phyloP scores from a whole-genome alignment of 2,329 filamentous ascomycete genomes.

The Alternaria novae-zelandiae region DNA sequence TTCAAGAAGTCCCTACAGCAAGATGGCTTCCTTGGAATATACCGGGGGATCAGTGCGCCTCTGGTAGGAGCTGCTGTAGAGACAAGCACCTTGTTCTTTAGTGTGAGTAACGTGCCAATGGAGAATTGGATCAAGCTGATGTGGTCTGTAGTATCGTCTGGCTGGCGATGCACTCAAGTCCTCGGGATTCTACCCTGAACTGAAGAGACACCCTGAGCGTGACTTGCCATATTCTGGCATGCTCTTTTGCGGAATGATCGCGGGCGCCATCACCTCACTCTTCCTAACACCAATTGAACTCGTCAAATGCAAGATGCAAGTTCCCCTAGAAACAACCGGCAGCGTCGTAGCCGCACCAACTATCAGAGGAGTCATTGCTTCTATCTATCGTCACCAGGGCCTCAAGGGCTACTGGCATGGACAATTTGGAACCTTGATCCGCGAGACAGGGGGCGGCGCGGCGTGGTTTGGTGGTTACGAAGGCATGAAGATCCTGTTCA shows the following conservation, averaged over 20 bases:
- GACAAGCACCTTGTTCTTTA: conserved; percentile 91
- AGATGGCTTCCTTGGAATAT: conserved; percentile 82
- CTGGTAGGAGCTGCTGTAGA: conserved; percentile 90
- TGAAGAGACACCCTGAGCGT: conserved; percentile 49
- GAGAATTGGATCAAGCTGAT: conserved; percentile 24
- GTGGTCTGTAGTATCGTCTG: conserved; percentile 51
- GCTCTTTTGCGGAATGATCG: conserved; percentile 80
- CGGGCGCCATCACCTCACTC: conserved; percentile 87
- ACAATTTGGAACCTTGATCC: conserved; percentile 89
- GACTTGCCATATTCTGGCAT: conserved; percentile 77
- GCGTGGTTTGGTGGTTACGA: conserved; percentile 80
- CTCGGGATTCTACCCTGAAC: conserved; percentile 60
- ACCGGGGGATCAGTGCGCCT: conserved; percentile 91
- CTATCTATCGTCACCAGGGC: conserved; percentile 83
- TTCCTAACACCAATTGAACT: conserved; percentile 94
- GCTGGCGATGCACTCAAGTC: conserved; percentile 68
- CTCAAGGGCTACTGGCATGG: conserved; percentile 92
- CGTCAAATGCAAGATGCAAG: conserved; percentile 98
- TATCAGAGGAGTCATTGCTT: conserved; percentile 73
- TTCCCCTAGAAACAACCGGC: conserved; percentile 58
- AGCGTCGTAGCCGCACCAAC: conserved; percentile 60
- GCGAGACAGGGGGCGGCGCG: conserved; percentile 89
- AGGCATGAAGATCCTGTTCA: conserved; percentile 70
- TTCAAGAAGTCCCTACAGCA: conserved; percentile 82
- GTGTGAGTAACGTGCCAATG: conserved; percentile 52